Evolutionary conservation across 805 yeast genomes (phyloP), one percentile per base, ranked within the genome.

Genomic region (Saturnispora sanitii): DNA sequence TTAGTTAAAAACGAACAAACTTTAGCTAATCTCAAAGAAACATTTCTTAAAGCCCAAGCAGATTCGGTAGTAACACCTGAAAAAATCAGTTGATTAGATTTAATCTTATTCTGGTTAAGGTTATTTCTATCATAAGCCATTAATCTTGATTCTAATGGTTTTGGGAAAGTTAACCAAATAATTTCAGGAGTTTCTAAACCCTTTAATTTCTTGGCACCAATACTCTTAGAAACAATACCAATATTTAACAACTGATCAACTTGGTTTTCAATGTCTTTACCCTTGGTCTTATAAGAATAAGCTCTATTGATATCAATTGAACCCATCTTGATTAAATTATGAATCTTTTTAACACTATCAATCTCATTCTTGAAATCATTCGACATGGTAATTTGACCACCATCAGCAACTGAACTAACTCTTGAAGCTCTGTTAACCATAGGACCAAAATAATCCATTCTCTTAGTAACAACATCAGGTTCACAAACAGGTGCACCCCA

Each of bases 401-500:
- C 99, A 60, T 86, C 95, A 0, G 98, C 99, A 38, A 85, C 82
- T 6, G 95, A 83, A 55, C 88, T 80, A 20, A 92, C 90, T 53
- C 99, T 72, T 1, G 97, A 80, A 1, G 99, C 85, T 38, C 95
- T 71, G 54, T 92, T 92, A 25, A 92, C 99, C 87, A 92, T 88
- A 0, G 99, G 98, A 0, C 99, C 99, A 52, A 92, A 82, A 61
- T 92, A 92, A 63, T 92, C 99, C 98, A 92, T 92, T 66, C 99
- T 77, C 50, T 87, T 77, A 0, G 98, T 92, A 40, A 88, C 88
- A 45, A 90, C 81, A 65, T 92, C 99, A 6, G 82, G 74, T 59
- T 92, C 99, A 53, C 94, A 85, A 32, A 90, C 96, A 0, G 99
- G 97, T 1, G 82, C 70, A 47, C 99, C 99, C 95, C 97, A 92